Evolutionary conservation across 768 basidiomycete genomes (phyloP).

Genomic region (Pleurotus pulmonarius): DNA sequence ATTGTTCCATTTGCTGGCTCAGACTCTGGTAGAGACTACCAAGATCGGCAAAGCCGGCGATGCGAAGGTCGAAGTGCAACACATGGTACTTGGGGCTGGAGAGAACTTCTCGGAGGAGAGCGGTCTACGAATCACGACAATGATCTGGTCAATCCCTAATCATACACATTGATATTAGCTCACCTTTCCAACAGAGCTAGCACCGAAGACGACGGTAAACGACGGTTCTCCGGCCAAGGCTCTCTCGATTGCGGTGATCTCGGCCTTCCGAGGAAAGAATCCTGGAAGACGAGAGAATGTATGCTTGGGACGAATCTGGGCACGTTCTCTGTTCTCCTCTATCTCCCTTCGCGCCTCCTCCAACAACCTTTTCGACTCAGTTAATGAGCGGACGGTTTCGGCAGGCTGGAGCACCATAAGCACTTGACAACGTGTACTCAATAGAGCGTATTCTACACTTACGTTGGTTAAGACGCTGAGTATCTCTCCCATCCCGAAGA

Average conservation of each 20-base stretch:
- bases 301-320: constrained; percentile 68
- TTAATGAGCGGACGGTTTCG: constrained; percentile 74
- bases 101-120: constrained; percentile 74
- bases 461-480: constrained; percentile 74
- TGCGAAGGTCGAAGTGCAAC: constrained; percentile 79
- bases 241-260: constrained; percentile 62
- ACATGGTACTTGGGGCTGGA: constrained; percentile 69
- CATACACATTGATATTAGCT: neutral
- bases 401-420: constrained; percentile 49
- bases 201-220: constrained; percentile 78
- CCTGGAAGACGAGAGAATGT: constrained; percentile 75
- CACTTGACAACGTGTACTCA: neutral
- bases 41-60: constrained; percentile 81
- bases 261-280: constrained; percentile 67
- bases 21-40: constrained; percentile 74
- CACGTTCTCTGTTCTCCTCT: constrained; percentile 59
- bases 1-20: constrained; percentile 78
- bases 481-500: constrained; percentile 81
- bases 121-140: constrained; percentile 44
- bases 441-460: constrained; percentile 19
- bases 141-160: neutral
- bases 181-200: constrained; percentile 80
- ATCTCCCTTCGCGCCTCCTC: constrained; percentile 80
- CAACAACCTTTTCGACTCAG: constrained; percentile 70
- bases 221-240: constrained; percentile 68